These are phyloP conservation scores for Pisolithus marmoratus DNA, from an alignment of 768 basidiomycete genomes.

Conservation along the genomic window DNA sequence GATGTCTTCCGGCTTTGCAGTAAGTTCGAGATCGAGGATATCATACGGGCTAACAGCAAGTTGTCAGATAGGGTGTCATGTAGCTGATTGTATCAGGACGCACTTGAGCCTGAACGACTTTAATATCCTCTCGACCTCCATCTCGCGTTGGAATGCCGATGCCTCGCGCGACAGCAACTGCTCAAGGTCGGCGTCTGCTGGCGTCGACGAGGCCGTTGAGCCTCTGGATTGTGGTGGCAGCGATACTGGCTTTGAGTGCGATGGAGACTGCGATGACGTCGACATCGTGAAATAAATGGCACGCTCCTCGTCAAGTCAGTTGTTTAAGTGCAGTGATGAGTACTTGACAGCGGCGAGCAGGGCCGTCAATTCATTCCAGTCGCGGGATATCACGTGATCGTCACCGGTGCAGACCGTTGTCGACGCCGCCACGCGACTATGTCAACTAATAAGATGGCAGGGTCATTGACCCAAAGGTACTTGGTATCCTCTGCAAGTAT, in stretches of 20 bases:
- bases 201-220: slow-evolving; percentile 7
- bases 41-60: slow-evolving; percentile 76
- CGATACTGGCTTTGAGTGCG: slow-evolving; percentile 9
- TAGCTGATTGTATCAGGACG: slow-evolving; percentile 16
- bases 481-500: too few relatives aligned
- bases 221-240: slow-evolving; percentile 1
- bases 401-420: too few relatives aligned
- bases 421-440: too few relatives aligned
- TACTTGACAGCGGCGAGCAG: background rate
- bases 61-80: background rate
- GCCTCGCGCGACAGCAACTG: slow-evolving; percentile 76
- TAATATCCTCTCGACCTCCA: slow-evolving; percentile 88
- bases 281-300: slow-evolving; percentile 15
- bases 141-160: slow-evolving; percentile 78
- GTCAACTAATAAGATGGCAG: too few relatives aligned
- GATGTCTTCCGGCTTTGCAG: slow-evolving; percentile 71
- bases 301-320: too few relatives aligned
- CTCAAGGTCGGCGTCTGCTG: slow-evolving; percentile 59
- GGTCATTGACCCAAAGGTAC: too few relatives aligned
- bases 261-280: slow-evolving; percentile 9
- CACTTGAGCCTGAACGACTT: slow-evolving; percentile 96
- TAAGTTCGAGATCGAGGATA: slow-evolving; percentile 74
- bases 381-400: background rate
- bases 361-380: background rate
- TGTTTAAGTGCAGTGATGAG: background rate